Conservation (phyloP, 441 rosid genomes). For the Melastoma candidum region DNA sequence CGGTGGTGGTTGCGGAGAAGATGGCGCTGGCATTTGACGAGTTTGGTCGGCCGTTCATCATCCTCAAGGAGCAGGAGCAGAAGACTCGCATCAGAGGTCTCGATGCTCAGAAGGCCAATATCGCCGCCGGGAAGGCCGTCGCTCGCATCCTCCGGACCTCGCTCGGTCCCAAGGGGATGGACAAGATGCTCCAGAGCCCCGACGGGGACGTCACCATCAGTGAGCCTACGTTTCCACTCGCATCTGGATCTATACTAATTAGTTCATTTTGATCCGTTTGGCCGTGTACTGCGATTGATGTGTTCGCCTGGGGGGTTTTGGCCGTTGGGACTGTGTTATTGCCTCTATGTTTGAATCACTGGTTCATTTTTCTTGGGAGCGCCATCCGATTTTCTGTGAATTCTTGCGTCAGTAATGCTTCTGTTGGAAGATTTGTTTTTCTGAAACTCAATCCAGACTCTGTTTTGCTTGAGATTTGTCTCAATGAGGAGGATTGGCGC, state of each 20-base stretch:
- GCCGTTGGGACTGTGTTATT: too few species aligned
- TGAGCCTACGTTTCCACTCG: constrained; percentile 16
- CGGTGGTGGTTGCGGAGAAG: constrained; percentile 1
- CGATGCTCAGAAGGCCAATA: constrained; percentile 91
- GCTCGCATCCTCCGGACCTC: constrained; percentile 95
- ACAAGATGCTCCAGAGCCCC: constrained; percentile 96
- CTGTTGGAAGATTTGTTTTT: too few species aligned
- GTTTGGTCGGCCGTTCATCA: constrained; percentile 87
- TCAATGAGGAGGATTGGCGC: too few species aligned
- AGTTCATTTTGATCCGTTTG: background rate
- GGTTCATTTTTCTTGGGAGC: too few species aligned
- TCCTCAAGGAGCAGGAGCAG: constrained; percentile 76
- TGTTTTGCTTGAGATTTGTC: too few species aligned
- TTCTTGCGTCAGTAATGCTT: too few species aligned
- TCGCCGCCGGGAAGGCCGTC: constrained; percentile 84
- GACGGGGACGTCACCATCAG: constrained; percentile 94
- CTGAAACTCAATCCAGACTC: too few species aligned
- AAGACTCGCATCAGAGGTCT: constrained; percentile 68
- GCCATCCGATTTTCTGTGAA: too few species aligned
- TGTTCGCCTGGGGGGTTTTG: too few species aligned
- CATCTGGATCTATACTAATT: background rate
- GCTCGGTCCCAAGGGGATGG: constrained; percentile 99
- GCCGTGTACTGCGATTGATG: too few species aligned
- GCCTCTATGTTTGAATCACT: too few species aligned
- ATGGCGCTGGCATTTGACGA: constrained; percentile 99